Evolutionary conservation across 495 filamentous ascomycete genomes (phyloP), one percentile per base, ranked within the genome.

Genomic region (Penicillium canescens): DNA sequence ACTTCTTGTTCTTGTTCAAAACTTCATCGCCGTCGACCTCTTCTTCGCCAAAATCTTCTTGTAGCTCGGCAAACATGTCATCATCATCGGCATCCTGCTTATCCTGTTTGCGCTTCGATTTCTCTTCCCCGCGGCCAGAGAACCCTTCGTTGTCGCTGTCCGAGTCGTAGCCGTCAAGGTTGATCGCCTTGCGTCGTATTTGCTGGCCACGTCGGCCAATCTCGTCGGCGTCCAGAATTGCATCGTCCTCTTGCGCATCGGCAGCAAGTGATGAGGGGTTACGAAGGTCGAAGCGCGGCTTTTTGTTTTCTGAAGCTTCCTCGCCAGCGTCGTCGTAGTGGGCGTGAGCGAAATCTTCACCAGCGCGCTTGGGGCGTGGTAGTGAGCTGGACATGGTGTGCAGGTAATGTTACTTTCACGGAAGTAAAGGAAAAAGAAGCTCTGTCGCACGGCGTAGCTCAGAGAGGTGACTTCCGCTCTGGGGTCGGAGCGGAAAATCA

Each of bases 141-240:
- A 96, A 95, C 18, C 88, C 91, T 57, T 98, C 94, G 50, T 92
- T 92, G 8, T 93, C 92, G 28, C 89, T 94, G 69, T 99, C 94
- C 0, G 87, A 93, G 48, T 97, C 93, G 73, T 98, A 98, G 3
- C 95, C 94, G 62, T 98, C 94, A 26, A 98, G 84, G 56, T 97
- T 96, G 31, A 98, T 85, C 2, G 92, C 94, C 60, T 90, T 89
- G 50, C 94, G 91, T 62, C 96, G 96, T 0, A 88, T 86, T 40
- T 86, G 84, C 35, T 84, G 78, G 0, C 85, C 88, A 13, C 86
- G 78, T n/a, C 84, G 85, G 35, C 93, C 93, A 54, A 98, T 96
- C 46, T 96, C 92, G 61, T 97, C 94, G 11, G 91, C 90, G 36
- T 96, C 92, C 13, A 96, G 82, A 20, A 91, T 81, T 3, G 88